A percentile compares a stretch with the other conserved stretches of the same genome.
Evolutionary conservation across 805 yeast genomes (phyloP).

Genomic region (Metschnikowia gelsemii): DNA sequence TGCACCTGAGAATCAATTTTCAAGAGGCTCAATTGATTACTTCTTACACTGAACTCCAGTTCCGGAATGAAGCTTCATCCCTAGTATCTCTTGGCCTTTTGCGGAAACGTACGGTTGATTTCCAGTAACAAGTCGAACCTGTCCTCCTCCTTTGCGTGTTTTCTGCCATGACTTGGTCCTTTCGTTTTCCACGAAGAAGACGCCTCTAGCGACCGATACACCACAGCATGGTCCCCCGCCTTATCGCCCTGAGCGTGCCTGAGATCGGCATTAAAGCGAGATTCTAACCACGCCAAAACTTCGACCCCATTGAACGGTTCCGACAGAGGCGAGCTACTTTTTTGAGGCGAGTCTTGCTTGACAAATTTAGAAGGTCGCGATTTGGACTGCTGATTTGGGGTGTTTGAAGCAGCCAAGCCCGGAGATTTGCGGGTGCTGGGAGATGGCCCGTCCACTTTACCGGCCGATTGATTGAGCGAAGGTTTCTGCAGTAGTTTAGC

Average conservation of each 20-base stretch:
- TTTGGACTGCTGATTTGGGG: neutral
- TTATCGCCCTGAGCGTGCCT: conserved; percentile 24
- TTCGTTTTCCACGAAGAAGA: conserved; percentile 21
- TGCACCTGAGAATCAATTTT: no score
- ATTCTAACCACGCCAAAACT: conserved; percentile 22
- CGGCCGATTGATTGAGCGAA: neutral
- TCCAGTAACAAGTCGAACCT: conserved; percentile 16
- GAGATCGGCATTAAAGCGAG: conserved; percentile 20
- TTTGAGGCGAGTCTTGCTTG: conserved; percentile 2
- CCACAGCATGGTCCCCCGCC: conserved; percentile 19
- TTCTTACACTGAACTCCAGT: no score
- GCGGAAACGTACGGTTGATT: conserved; percentile 12
- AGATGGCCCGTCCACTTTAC: neutral
- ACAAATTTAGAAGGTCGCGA: neutral
- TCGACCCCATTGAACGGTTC: conserved; percentile 22
- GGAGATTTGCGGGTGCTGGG: neutral
- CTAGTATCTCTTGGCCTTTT: conserved; percentile 1
- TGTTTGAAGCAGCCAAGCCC: neutral
- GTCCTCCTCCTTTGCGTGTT: conserved; percentile 11
- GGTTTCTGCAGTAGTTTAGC: conserved; percentile 17
- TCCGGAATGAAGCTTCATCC: neutral
- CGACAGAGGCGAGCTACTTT: conserved; percentile 3
- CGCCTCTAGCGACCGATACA: conserved; percentile 28
- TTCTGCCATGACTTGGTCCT: conserved; percentile 6
- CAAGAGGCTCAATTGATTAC: no score